Base-by-base conservation (phyloP, 805 yeast species). In the Metschnikowia peoriensis region DNA sequence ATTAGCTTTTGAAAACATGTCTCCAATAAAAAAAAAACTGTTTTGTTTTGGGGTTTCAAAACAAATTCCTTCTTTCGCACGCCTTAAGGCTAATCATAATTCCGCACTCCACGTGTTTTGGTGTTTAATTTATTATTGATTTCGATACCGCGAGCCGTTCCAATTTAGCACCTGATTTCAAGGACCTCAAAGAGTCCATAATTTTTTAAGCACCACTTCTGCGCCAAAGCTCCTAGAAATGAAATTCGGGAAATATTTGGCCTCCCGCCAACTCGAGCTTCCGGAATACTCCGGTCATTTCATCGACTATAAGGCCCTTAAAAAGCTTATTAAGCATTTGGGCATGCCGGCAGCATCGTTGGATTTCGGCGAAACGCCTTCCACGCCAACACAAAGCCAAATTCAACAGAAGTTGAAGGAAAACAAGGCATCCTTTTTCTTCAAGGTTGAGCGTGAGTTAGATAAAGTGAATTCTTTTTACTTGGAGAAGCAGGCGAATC, bases 201-300 rank as follows among this genome's bases (percentile, higher is more conserved):
- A 22, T 22, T 22, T 22, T 4, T 22, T 22, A 22, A 22, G 22
- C 22, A 22, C 22, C 22, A 22, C 22, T 22, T 22, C 22, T 22
- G 22, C 22, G 22, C 22, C 2, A 22, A 29, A 14, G 27, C 17
- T 15, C 27, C 15, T 38, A 28, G 27, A 35, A 41, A 73, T 76
- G 99, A 94, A 94, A 77, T 94, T 91, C 70, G 99, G 99, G 47
- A 94, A 94, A 71, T 89, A 90, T 66, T 77, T 94, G 66, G 98
- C 96, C 58, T 88, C 96, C 41, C 83, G 97, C 66, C 97, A 91
- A 71, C 77, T 94, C 60, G 97, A 93, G 69, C 76, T 93, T 53
- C 98, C 98, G 10, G 99, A 94, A 69, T 94, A 94, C 68, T 84
- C 96, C 46, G 91, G 93, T 38, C 87, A 89, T 66, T 94, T 93